These are phyloP conservation scores for Boletus reticuloceps DNA, from an alignment of 768 basidiomycete species.

Conservation along the genomic window DNA sequence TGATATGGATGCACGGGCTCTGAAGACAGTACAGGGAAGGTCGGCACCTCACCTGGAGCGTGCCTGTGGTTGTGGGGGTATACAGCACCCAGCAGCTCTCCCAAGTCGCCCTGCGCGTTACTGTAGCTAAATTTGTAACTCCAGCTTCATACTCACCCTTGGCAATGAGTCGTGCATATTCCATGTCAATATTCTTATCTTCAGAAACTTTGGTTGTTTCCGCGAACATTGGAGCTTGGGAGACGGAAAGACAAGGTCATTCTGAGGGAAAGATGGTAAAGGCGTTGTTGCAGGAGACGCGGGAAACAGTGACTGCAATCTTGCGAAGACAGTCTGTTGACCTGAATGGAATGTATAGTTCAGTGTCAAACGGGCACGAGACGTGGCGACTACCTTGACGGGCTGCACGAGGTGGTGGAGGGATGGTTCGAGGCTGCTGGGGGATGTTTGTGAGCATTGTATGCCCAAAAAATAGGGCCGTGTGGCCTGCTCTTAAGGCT, in stretches of 20 bases:
- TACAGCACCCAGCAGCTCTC: slow-evolving; percentile 66
- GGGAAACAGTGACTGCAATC: slow-evolving; percentile 53
- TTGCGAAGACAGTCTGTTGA: slow-evolving; percentile 44
- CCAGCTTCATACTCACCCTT: slow-evolving; percentile 44
- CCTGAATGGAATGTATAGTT: slow-evolving; percentile 15
- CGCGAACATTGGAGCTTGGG: slow-evolving; percentile 22
- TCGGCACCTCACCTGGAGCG: slow-evolving; percentile 21
- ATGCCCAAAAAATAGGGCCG: slow-evolving; percentile 16
- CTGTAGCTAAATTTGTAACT: slow-evolving; percentile 3
- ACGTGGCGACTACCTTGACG: slow-evolving; percentile 20
- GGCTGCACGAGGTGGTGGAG: slow-evolving; percentile 11
- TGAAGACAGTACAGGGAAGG: slow-evolving; percentile 46
- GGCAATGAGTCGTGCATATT: slow-evolving; percentile 85
- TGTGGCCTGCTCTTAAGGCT: slow-evolving; percentile 31
- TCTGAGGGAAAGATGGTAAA: slow-evolving; percentile 19
- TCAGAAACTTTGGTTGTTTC: slow-evolving; percentile 46
- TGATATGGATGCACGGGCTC: slow-evolving; percentile 70
- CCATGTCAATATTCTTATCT: slow-evolving; percentile 73
- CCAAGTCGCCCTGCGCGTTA: slow-evolving; percentile 60
- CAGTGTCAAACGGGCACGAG: slow-evolving; percentile 3
- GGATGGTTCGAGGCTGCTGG: slow-evolving; percentile 18
- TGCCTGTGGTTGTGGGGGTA: slow-evolving; percentile 37
- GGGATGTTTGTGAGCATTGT: slow-evolving; percentile 22
- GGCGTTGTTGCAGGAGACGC: slow-evolving; percentile 26
- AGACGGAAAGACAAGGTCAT: slow-evolving; percentile 21